Evolutionary conservation across 2,329 filamentous ascomycete species (phyloP).

Genomic region (Beauveria sp.): DNA sequence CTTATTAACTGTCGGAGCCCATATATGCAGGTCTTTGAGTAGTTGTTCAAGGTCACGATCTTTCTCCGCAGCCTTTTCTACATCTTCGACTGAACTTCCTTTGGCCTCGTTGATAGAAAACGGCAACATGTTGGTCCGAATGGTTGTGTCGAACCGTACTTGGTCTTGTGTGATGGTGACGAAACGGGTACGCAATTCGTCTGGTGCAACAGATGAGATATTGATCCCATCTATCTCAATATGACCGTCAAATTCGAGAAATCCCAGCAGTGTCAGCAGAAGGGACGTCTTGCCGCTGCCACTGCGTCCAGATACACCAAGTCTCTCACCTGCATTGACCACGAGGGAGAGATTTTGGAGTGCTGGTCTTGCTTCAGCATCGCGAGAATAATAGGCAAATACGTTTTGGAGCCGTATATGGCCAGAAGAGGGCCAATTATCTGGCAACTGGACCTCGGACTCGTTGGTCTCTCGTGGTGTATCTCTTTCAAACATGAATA

Average conservation of each 20-base stretch:
- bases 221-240: constrained; percentile 35
- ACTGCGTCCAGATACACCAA: constrained; percentile 39
- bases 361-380: not conserved
- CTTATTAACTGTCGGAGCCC: constrained; percentile 24
- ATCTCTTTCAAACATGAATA: not conserved
- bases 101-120: not conserved
- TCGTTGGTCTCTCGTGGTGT: not conserved
- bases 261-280: constrained; percentile 34
- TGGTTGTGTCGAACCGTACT: constrained; percentile 31
- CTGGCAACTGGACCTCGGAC: not conserved
- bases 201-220: constrained; percentile 29
- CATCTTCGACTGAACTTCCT: not conserved
- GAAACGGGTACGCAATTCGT: constrained; percentile 31
- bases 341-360: constrained; percentile 3
- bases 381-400: not conserved
- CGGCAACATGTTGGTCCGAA: constrained; percentile 38
- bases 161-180: constrained; percentile 39
- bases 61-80: constrained; percentile 13
- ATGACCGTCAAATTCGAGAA: constrained; percentile 27
- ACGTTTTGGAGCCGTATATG: not conserved
- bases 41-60: constrained; percentile 23
- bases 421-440: not conserved
- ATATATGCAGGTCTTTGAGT: constrained; percentile 33
- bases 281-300: constrained; percentile 42
- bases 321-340: constrained; percentile 28